Base-by-base conservation (phyloP, 371 early-diverging fungal genomes). In the Vairimorpha necatrix region DNA sequence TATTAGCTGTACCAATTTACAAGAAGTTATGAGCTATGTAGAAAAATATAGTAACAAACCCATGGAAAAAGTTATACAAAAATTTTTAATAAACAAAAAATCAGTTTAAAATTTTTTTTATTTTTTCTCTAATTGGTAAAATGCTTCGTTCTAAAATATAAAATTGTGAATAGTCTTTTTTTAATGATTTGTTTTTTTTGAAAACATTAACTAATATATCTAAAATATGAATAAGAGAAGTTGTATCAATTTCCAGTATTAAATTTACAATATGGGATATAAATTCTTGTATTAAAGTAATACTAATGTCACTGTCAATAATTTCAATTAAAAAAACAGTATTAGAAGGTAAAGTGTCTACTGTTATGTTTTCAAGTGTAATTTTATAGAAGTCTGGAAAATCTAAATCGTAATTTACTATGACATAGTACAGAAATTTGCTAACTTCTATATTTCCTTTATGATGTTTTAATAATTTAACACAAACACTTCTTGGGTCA, bases 391-490 rank as follows among this genome's bases (percentile, higher is more conserved):
- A 66, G 33, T 46, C 47, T 14, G 9, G 11, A 26, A 47, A 46
- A 2, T 66, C 14, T 26, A 66, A 6, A 46, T 66, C 66, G n/a
- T 66, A 66, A 47, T 6, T 66, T 39, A 20, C 14, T 2, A 66
- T 66, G 28, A 66, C 66, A 46, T n/a, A 66, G 26, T 46, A 66
- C 26, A 66, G 18, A 7, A 46, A 39, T 66, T 66, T 66, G 18
- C 28, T 36, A 20, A 66, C 48, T n/a, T 18, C 6, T 22, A 66
- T 26, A 20, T 33, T 56, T 26, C 24, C 6, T 4, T 6, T 42
- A 26, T 66, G 42, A 36, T 66, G 2, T 39, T 46, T 66, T n/a
- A 66, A 46, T n/a, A 66, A 30, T 2, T 4, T n/a, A n/a, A 36
- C 20, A 36, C 26, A n/a, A 38, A 63, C 22, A 36, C 39, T 33